These are phyloP conservation scores for Tetragonia tetragonoides DNA, from an alignment of 148 eudicot species.

Conservation along the genomic window DNA sequence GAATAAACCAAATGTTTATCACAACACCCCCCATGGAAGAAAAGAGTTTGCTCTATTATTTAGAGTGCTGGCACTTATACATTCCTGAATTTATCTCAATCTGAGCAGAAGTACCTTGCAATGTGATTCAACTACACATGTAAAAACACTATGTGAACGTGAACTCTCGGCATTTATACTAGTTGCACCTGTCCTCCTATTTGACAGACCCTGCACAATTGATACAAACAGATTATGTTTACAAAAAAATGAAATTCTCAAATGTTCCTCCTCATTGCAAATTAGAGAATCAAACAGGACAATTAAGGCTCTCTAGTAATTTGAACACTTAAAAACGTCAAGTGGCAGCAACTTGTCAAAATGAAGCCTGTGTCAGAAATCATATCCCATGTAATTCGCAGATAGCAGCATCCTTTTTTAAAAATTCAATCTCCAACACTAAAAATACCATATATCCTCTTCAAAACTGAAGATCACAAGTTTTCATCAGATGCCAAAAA, in stretches of 20 bases:
- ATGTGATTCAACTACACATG: constrained; percentile 92
- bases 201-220: constrained; percentile 70
- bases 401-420: neutral
- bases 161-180: constrained; percentile 95
- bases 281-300: neutral
- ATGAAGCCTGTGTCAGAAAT: too few species aligned
- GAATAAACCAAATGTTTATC: neutral
- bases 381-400: neutral
- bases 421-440: neutral
- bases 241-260: constrained; percentile 6
- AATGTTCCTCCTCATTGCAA: neutral
- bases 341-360: neutral
- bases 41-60: neutral
- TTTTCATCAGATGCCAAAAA: neutral
- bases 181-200: constrained; percentile 85
- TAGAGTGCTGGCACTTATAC: neutral
- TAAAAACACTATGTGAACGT: constrained; percentile 96
- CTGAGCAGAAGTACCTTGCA: constrained; percentile 59
- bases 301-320: neutral
- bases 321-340: neutral
- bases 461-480: neutral
- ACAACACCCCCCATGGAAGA: neutral
- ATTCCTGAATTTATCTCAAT: neutral
- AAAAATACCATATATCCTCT: neutral
- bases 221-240: constrained; percentile 7